Percentiles rank a stretch among this genome's conserved stretches.
phyloP scores from a whole-genome alignment of 1,284 basidiomycete genomes.

The Trametes polyzona region DNA sequence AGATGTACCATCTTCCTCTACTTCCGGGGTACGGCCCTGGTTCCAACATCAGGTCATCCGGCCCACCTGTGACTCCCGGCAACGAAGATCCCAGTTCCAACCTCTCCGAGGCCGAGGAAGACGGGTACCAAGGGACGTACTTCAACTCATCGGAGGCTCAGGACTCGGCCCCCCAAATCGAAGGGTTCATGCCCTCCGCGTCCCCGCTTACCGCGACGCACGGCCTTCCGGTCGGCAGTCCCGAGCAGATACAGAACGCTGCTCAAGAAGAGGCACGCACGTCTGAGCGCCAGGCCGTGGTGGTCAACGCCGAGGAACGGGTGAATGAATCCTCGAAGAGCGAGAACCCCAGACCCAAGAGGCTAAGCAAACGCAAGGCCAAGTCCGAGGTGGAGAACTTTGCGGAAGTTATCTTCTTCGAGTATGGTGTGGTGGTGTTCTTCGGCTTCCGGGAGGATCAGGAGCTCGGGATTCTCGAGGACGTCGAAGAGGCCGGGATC shows the following conservation, averaged over 20 bases:
- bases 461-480: conserved; percentile 81
- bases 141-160: conserved; percentile 54
- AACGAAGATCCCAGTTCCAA: conserved; percentile 63
- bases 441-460: conserved; percentile 81
- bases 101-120: conserved; percentile 87
- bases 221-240: not conserved
- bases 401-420: conserved; percentile 89
- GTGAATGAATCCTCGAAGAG: conserved; percentile 11
- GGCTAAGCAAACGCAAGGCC: conserved; percentile 21
- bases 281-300: not conserved
- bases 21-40: conserved; percentile 90
- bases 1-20: conserved; percentile 92
- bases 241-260: not conserved
- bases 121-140: conserved; percentile 87
- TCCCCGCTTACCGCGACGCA: conserved; percentile 45
- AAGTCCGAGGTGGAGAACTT: conserved; percentile 37
- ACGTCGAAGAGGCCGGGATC: conserved; percentile 74
- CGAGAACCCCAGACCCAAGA: conserved; percentile 19
- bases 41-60: conserved; percentile 85
- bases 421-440: conserved; percentile 87
- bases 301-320: conserved; percentile 14
- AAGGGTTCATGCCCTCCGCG: conserved; percentile 59
- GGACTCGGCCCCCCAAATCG: conserved; percentile 30
- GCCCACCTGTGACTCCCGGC: conserved; percentile 56
- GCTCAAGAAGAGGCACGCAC: not conserved